Evolutionary conservation across 306 rosid species (phyloP).

Genomic region (Quercus gilva): DNA sequence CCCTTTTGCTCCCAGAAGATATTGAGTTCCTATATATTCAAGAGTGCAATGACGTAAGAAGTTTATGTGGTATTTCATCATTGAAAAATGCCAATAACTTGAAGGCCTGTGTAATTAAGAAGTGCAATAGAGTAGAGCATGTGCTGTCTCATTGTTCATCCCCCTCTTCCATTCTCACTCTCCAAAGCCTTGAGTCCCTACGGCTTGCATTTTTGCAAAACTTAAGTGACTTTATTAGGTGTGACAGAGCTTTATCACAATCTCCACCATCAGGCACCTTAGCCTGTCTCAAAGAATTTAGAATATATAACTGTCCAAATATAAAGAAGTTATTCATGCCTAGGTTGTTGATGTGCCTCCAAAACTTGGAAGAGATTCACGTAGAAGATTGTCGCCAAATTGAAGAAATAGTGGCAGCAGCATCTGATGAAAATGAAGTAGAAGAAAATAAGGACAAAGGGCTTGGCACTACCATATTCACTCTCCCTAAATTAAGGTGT

Average conservation of each 20-base stretch:
- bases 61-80: conserved; percentile 9
- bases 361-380: background rate
- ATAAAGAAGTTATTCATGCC: background rate
- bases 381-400: background rate
- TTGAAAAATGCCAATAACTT: background rate
- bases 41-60: background rate
- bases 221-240: background rate
- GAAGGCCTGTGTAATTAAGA: background rate
- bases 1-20: conserved; percentile 12
- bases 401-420: conserved; percentile 7
- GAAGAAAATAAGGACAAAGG: background rate
- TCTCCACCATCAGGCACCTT: background rate
- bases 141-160: conserved; percentile 10
- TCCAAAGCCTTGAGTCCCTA: background rate
- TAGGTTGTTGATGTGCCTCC: background rate
- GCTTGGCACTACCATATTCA: background rate
- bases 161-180: background rate
- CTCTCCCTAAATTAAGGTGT: background rate
- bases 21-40: background rate
- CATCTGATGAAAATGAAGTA: background rate
- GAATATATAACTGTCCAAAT: background rate
- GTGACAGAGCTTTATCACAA: background rate
- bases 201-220: conserved; percentile 5
- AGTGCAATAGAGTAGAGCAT: background rate
- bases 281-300: conserved; percentile 2